Percentiles rank a stretch among this genome's conserved stretches.
These are phyloP conservation scores for Kwoniella shivajii DNA, from an alignment of 1,284 basidiomycete species.

Conservation along the genomic window DNA sequence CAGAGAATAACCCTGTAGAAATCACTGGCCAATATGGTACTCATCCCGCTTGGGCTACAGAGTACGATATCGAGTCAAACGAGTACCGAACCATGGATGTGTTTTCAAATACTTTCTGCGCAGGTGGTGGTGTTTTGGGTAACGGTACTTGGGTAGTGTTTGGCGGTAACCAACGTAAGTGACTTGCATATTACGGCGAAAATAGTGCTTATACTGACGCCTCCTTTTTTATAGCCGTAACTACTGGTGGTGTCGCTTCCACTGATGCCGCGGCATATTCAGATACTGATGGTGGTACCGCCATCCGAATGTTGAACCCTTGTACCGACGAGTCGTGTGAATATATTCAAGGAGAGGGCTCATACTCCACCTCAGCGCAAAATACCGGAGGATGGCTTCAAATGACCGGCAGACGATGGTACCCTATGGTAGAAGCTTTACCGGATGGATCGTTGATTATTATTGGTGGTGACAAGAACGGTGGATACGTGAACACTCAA, in stretches of 20 bases:
- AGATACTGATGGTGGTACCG: slow-evolving; percentile 67
- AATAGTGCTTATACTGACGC: slow-evolving; percentile 18
- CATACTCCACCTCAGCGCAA: slow-evolving; percentile 27
- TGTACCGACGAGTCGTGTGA: slow-evolving; percentile 69
- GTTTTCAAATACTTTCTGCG: slow-evolving; percentile 76
- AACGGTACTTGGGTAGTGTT: slow-evolving; percentile 60
- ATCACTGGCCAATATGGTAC: slow-evolving; percentile 56
- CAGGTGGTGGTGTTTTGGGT: slow-evolving; percentile 57
- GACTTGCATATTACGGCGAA: slow-evolving; percentile 49
- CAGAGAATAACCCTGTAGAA: slow-evolving; percentile 61
- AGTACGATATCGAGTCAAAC: slow-evolving; percentile 57
- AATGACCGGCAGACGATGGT: slow-evolving; percentile 84
- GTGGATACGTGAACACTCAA: slow-evolving; percentile 65
- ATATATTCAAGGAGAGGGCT: slow-evolving; percentile 72
- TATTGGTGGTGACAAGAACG: slow-evolving; percentile 56
- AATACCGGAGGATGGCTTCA: slow-evolving; percentile 59
- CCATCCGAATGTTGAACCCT: slow-evolving; percentile 68
- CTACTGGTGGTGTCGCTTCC: slow-evolving; percentile 46
- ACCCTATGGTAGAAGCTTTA: slow-evolving; percentile 63
- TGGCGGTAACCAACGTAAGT: slow-evolving; percentile 71
- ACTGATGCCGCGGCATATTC: slow-evolving; percentile 52
- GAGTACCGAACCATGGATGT: slow-evolving; percentile 66
- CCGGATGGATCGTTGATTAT: slow-evolving; percentile 58
- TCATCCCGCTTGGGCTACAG: slow-evolving; percentile 55
- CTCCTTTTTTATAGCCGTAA: slow-evolving; percentile 30